These are phyloP conservation scores for Hypoxylon rickii DNA, from an alignment of 495 filamentous ascomycete species.

Conservation along the genomic window DNA sequence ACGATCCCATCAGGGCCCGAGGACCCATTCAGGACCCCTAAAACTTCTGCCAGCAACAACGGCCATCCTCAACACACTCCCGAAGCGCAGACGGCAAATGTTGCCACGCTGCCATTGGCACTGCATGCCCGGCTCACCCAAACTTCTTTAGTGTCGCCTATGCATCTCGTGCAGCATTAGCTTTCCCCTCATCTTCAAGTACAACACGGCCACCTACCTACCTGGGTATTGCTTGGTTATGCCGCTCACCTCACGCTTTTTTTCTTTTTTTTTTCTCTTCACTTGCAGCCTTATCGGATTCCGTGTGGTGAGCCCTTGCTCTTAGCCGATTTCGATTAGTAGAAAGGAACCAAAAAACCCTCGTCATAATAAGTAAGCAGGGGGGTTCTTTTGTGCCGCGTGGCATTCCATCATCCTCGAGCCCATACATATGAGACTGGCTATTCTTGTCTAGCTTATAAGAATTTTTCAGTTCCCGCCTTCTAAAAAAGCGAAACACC, in stretches of 20 bases:
- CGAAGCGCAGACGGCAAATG: constrained; percentile 34
- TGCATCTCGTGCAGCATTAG: constrained; percentile 37
- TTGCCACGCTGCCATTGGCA: constrained; percentile 33
- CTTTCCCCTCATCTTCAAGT: constrained; percentile 22
- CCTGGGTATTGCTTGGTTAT: constrained; percentile 13
- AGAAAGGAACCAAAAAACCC: not conserved
- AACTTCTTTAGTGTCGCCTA: constrained; percentile 27
- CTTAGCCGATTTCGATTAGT: constrained; percentile 1
- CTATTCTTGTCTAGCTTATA: constrained; percentile 9
- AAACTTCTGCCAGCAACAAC: constrained; percentile 18
- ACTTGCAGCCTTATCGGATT: constrained; percentile 31
- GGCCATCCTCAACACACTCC: constrained; percentile 20
- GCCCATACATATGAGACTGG: not conserved
- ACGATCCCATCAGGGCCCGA: constrained; percentile 16
- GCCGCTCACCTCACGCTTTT: constrained; percentile 21
- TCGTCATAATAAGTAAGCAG: constrained; percentile 22
- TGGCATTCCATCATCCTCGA: constrained; percentile 22
- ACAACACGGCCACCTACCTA: constrained; percentile 9
- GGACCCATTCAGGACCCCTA: constrained; percentile 23
- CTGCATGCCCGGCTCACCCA: constrained; percentile 21
- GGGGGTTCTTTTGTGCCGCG: constrained; percentile 12
- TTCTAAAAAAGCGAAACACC: constrained; percentile 6
- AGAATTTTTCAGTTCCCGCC: constrained; percentile 5
- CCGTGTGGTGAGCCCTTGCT: constrained; percentile 5
- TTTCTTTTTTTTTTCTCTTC: no score